A percentile compares a stretch with the other conserved stretches of the same genome.
phyloP scores from a whole-genome alignment of 331 rosid species.

The Acacia concinna region DNA sequence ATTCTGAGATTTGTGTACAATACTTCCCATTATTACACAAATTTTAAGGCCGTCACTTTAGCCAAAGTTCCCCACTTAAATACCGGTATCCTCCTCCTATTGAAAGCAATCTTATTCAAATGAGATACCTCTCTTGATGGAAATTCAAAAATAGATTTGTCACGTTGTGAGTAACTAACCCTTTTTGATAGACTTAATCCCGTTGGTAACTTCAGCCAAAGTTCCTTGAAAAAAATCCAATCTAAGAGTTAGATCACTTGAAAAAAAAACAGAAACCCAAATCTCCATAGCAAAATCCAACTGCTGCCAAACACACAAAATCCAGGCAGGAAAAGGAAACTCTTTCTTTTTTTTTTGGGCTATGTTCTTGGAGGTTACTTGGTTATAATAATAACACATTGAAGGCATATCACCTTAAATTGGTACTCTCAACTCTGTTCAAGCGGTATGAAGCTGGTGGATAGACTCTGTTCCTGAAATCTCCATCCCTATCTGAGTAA shows the following conservation, averaged over 20 bases:
- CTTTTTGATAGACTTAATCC: too few relatives aligned
- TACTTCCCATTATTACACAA: not conserved
- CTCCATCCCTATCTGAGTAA: slow-evolving; percentile 50
- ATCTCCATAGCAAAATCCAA: slow-evolving; percentile 6
- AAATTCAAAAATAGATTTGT: too few relatives aligned
- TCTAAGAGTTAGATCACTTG: not conserved
- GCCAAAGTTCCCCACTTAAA: not conserved
- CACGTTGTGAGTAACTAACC: too few relatives aligned
- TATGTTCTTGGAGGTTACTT: not conserved
- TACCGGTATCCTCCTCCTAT: too few relatives aligned
- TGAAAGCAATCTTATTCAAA: too few relatives aligned
- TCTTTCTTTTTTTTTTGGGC: not conserved
- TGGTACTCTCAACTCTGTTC: slow-evolving; percentile 50
- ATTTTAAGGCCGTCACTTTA: not conserved
- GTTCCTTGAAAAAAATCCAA: not conserved
- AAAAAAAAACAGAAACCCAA: not conserved
- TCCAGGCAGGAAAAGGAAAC: not conserved
- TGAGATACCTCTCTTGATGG: too few relatives aligned
- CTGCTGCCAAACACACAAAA: slow-evolving; percentile 35
- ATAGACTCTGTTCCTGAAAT: slow-evolving; percentile 42
- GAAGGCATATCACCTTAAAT: slow-evolving; percentile 48
- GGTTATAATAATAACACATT: slow-evolving; percentile 2
- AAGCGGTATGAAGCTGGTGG: slow-evolving; percentile 40
- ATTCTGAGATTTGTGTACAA: not conserved
- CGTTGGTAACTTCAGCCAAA: too few relatives aligned